Evolutionary conservation across 75 land plant genomes (phyloP).

Genomic region (Ceratopteris richardii): DNA sequence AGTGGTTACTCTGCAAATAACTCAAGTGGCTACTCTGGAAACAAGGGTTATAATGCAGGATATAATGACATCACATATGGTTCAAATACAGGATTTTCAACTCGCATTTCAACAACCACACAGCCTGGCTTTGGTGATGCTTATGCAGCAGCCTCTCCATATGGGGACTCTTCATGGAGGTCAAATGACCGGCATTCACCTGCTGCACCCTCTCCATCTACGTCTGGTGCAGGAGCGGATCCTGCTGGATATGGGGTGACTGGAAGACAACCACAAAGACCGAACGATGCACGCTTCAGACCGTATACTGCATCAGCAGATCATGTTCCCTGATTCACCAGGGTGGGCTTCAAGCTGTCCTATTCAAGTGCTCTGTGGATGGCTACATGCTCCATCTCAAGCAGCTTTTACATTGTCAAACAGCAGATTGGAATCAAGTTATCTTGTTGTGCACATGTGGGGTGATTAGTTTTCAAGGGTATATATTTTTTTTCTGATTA

Average conservation of each 20-base stretch:
- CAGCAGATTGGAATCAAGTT: no score
- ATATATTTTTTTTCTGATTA: no score
- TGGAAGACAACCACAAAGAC: constrained; percentile 63
- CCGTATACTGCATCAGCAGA: constrained; percentile 8
- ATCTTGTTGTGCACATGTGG: no score
- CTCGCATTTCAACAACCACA: constrained; percentile 26
- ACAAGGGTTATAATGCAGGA: no score
- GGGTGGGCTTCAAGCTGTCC: no score
- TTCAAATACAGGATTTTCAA: constrained; percentile 28
- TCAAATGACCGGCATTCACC: constrained; percentile 5
- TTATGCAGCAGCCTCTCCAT: not conserved
- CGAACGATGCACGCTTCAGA: constrained; percentile 24
- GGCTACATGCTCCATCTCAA: no score
- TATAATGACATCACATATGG: constrained; percentile 22
- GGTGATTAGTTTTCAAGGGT: no score
- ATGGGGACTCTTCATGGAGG: constrained; percentile 9
- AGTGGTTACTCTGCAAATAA: no score
- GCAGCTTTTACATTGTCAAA: no score
- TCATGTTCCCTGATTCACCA: no score
- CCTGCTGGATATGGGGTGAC: constrained; percentile 37
- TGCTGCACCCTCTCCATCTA: constrained; percentile 10
- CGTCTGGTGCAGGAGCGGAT: not conserved
- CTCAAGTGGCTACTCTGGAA: no score
- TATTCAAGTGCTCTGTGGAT: no score
- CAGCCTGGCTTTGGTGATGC: constrained; percentile 6